Conservation (phyloP, 805 yeast genomes). For the Cyberlindnera samutprakarnensis region DNA sequence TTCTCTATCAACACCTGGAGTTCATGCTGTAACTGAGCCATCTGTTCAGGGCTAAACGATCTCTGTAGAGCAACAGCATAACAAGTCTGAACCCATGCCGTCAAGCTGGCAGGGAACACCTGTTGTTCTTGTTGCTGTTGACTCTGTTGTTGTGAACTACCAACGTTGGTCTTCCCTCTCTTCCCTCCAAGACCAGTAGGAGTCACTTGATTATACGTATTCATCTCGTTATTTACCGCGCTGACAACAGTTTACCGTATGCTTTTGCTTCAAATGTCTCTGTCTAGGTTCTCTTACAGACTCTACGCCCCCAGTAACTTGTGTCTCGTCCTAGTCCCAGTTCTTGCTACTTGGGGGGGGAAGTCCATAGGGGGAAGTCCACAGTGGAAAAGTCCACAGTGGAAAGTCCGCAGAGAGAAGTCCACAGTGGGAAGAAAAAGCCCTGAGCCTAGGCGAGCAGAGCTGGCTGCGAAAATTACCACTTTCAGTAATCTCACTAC, state of each 20-base stretch:
- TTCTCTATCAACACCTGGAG: constrained; percentile 20
- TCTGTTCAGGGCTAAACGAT: constrained; percentile 7
- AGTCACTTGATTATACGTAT: constrained; percentile 10
- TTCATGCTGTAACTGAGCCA: constrained; percentile 17
- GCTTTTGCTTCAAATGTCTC: neutral
- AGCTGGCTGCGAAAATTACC: neutral
- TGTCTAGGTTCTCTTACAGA: too few species aligned
- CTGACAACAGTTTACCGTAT: neutral
- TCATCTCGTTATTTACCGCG: constrained; percentile 4
- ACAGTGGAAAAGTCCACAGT: neutral
- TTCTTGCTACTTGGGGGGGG: too few species aligned
- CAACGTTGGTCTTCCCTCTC: too few species aligned
- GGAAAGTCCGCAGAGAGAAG: too few species aligned
- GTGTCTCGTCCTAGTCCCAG: too few species aligned
- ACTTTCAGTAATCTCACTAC: neutral
- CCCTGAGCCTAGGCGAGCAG: too few species aligned
- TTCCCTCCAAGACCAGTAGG: constrained; percentile 8
- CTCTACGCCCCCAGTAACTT: too few species aligned
- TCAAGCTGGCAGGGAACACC: constrained; percentile 14
- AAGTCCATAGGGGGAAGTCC: neutral
- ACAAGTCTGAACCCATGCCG: constrained; percentile 17
- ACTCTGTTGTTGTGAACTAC: constrained; percentile 2
- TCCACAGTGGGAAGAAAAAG: too few species aligned
- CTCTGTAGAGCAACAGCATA: constrained; percentile 13
- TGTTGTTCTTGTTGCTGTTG: constrained; percentile 6